These are phyloP conservation scores for Hibiscus tridactylites DNA, from an alignment of 345 rosid genomes.

Conservation along the genomic window DNA sequence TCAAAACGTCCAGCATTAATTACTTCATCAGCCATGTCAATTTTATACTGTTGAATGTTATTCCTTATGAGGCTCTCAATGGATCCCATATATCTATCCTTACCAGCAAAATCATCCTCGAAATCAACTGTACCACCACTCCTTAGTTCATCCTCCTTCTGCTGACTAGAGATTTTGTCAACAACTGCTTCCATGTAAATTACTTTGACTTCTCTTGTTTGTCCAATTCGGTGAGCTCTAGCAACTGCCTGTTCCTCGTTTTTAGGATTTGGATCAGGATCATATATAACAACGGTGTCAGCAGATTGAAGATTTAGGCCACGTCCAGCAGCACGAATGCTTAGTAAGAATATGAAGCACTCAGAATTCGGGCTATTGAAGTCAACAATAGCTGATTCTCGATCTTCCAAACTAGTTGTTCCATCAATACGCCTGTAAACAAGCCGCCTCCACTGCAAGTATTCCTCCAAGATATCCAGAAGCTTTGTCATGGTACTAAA, in stretches of 20 bases:
- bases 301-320: constrained; percentile 99
- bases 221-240: constrained; percentile 99
- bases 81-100: constrained; percentile 95
- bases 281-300: constrained; percentile 95
- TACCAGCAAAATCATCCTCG: constrained; percentile 99
- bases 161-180: constrained; percentile 79
- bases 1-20: constrained; percentile 99
- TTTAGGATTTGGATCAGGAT: constrained; percentile 99
- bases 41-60: constrained; percentile 97
- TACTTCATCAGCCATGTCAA: constrained; percentile 99
- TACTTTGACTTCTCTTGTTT: constrained; percentile 93
- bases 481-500: constrained; percentile 99
- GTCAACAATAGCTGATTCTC: constrained; percentile 98
- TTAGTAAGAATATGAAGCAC: constrained; percentile 90
- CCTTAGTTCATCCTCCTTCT: constrained; percentile 89
- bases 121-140: constrained; percentile 75
- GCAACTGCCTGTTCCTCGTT: constrained; percentile 99
- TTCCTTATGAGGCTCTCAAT: constrained; percentile 98
- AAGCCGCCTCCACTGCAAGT: constrained; percentile 89
- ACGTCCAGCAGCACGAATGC: constrained; percentile 98
- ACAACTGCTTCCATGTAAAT: constrained; percentile 99
- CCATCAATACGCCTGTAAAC: constrained; percentile 95
- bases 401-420: constrained; percentile 97
- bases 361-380: constrained; percentile 78
- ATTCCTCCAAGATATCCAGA: constrained; percentile 95